Evolutionary conservation across 768 basidiomycete genomes (phyloP).

Genomic region (Leccinum barrowsii): DNA sequence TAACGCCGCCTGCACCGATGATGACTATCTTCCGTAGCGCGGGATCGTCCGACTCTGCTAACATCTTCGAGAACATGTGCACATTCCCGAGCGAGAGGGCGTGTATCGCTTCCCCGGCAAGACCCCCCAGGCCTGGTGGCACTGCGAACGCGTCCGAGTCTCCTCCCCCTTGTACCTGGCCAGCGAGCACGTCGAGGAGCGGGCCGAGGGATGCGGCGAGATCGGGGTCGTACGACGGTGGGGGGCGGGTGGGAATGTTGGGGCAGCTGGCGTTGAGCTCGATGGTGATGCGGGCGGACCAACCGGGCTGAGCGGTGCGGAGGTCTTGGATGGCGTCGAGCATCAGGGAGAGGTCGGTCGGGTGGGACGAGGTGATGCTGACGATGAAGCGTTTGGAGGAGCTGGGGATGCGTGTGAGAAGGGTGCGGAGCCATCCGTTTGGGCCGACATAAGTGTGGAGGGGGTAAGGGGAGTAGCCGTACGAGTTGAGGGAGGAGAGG

Average conservation of each 20-base stretch:
- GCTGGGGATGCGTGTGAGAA: conserved; percentile 35
- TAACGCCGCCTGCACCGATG: conserved; percentile 81
- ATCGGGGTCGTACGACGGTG: conserved; percentile 62
- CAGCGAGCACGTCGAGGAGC: conserved; percentile 53
- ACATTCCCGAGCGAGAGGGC: conserved; percentile 78
- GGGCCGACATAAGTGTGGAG: conserved; percentile 53
- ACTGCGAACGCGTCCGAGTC: conserved; percentile 46
- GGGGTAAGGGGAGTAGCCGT: conserved; percentile 77
- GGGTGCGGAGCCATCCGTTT: conserved; percentile 47
- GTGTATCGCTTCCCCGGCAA: conserved; percentile 77
- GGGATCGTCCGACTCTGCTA: conserved; percentile 39
- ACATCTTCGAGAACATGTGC: conserved; percentile 51
- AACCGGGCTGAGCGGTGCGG: conserved; percentile 35
- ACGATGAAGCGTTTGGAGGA: conserved; percentile 69
- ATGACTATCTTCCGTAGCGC: conserved; percentile 51
- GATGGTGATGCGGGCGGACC: conserved; percentile 52
- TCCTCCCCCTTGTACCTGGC: conserved; percentile 34
- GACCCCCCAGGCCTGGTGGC: conserved; percentile 62
- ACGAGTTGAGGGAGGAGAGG: conserved; percentile 73
- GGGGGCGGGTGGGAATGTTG: conserved; percentile 61
- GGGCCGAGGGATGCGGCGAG: conserved; percentile 42
- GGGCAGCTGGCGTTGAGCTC: conserved; percentile 88
- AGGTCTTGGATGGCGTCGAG: conserved; percentile 57
- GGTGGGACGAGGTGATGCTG: conserved; percentile 66
- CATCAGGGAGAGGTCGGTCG: conserved; percentile 51